Evolutionary conservation across 495 filamentous ascomycete genomes (phyloP).

Genomic region (Clohesyomyces aquaticus): DNA sequence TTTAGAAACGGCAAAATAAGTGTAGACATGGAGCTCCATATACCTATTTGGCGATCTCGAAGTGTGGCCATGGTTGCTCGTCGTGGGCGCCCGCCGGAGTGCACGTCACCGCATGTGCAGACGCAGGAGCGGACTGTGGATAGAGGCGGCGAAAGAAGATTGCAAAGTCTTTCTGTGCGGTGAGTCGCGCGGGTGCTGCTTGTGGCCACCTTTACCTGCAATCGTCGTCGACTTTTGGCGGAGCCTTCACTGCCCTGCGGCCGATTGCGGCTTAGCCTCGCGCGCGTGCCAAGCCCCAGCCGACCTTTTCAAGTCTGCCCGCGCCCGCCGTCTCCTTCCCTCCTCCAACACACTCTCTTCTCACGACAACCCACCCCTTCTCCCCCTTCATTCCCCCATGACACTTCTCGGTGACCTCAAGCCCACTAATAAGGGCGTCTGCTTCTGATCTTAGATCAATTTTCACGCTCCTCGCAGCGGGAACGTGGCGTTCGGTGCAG

Average conservation of each 20-base stretch:
- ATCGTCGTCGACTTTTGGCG: conserved; percentile 17
- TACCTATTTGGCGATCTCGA: conserved; percentile 96
- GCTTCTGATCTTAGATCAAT: conserved; percentile 16
- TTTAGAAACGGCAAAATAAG: background rate
- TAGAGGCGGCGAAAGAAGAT: no score
- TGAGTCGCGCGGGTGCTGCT: no score
- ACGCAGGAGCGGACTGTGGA: background rate
- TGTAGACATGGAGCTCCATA: conserved; percentile 30
- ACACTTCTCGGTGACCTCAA: conserved; percentile 28
- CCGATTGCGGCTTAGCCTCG: conserved; percentile 27
- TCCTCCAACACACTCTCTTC: conserved; percentile 31
- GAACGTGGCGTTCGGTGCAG: conserved; percentile 5
- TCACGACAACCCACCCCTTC: conserved; percentile 10
- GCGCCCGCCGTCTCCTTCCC: conserved; percentile 24
- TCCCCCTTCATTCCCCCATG: conserved; percentile 26
- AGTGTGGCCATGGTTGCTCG: conserved; percentile 71
- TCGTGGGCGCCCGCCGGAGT: conserved; percentile 27
- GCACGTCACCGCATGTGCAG: conserved; percentile 34
- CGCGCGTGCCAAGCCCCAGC: conserved; percentile 10
- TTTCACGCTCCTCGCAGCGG: conserved; percentile 22
- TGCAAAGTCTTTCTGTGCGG: no score
- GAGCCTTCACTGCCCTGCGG: conserved; percentile 4
- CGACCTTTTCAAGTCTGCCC: conserved; percentile 17
- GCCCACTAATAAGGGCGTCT: conserved; percentile 33
- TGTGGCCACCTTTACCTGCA: background rate